phyloP scores from a whole-genome alignment of 2,329 filamentous ascomycete species.

The Diaporthe sp. region DNA sequence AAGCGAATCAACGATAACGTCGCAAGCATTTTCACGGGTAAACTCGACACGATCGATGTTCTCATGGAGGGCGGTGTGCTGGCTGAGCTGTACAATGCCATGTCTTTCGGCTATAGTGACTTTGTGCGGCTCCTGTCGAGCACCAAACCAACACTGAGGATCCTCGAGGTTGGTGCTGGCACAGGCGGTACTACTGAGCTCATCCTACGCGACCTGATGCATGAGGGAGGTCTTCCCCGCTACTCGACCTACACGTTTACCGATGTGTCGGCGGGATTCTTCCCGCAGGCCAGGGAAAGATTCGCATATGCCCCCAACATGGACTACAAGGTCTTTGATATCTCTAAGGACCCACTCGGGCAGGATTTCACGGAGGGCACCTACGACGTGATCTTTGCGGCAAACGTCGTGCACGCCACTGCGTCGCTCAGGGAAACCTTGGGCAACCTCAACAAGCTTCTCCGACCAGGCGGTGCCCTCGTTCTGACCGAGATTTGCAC shows the following conservation, averaged over 20 bases:
- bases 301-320: slow-evolving; percentile 8
- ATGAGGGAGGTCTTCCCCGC: background rate
- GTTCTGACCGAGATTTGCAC: slow-evolving; percentile 20
- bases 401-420: slow-evolving; percentile 48
- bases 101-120: slow-evolving; percentile 28
- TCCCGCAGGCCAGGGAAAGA: background rate
- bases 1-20: background rate
- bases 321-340: slow-evolving; percentile 42
- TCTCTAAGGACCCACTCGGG: slow-evolving; percentile 44
- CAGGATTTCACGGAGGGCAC: slow-evolving; percentile 47
- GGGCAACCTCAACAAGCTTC: slow-evolving; percentile 43
- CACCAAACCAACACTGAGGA: slow-evolving; percentile 42
- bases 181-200: slow-evolving; percentile 51
- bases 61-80: slow-evolving; percentile 11
- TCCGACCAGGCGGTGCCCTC: slow-evolving; percentile 50
- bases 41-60: slow-evolving; percentile 20
- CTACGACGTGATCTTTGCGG: slow-evolving; percentile 49
- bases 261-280: slow-evolving; percentile 38
- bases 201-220: slow-evolving; percentile 33
- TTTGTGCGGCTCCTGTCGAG: slow-evolving; percentile 18
- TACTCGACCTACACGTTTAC: slow-evolving; percentile 42
- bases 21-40: background rate
- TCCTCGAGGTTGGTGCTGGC: slow-evolving; percentile 51
- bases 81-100: slow-evolving; percentile 27
- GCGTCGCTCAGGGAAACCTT: slow-evolving; percentile 42